Evolutionary conservation across 2,329 filamentous ascomycete genomes (phyloP).

Genomic region (Penicillium aurantiogriseum): DNA sequence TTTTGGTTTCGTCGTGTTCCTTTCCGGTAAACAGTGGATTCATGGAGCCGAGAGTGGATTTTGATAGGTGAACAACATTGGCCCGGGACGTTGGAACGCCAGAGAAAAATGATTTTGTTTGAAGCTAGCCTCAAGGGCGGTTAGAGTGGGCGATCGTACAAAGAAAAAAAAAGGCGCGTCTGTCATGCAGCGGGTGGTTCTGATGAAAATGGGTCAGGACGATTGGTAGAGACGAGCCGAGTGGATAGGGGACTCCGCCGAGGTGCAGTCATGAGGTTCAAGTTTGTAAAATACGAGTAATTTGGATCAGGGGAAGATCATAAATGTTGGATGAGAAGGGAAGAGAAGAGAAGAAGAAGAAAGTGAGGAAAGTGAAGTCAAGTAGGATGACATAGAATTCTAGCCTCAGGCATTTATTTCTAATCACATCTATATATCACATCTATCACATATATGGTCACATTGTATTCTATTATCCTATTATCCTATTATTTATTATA

Average conservation of each 20-base stretch:
- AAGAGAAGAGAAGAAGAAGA: not conserved
- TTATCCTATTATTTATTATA: no score
- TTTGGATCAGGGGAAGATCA: not conserved
- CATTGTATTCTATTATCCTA: no score
- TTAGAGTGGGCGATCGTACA: slow-evolving; percentile 11
- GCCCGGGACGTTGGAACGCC: slow-evolving; percentile 15
- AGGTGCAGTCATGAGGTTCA: slow-evolving; percentile 6
- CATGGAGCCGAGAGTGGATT: slow-evolving; percentile 9
- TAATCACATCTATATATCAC: no score
- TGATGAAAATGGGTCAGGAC: slow-evolving; percentile 4
- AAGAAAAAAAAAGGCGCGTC: slow-evolving; percentile 7
- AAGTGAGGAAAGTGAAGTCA: not conserved
- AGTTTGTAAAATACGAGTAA: slow-evolving; percentile 6
- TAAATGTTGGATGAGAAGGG: not conserved
- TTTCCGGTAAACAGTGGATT: slow-evolving; percentile 12
- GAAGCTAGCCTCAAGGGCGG: slow-evolving; percentile 22
- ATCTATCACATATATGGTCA: no score
- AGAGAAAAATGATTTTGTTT: slow-evolving; percentile 20
- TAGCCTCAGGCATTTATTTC: not conserved
- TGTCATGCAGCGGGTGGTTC: slow-evolving; percentile 9
- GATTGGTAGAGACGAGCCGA: slow-evolving; percentile 6
- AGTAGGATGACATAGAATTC: not conserved
- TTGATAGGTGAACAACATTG: slow-evolving; percentile 4
- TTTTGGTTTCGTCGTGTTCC: slow-evolving; percentile 8
- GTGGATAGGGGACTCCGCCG: slow-evolving; percentile 5